Percentiles rank a stretch among this genome's conserved stretches.
phyloP scores from a whole-genome alignment of 495 filamentous ascomycete species.

The Bacidia rubella region DNA sequence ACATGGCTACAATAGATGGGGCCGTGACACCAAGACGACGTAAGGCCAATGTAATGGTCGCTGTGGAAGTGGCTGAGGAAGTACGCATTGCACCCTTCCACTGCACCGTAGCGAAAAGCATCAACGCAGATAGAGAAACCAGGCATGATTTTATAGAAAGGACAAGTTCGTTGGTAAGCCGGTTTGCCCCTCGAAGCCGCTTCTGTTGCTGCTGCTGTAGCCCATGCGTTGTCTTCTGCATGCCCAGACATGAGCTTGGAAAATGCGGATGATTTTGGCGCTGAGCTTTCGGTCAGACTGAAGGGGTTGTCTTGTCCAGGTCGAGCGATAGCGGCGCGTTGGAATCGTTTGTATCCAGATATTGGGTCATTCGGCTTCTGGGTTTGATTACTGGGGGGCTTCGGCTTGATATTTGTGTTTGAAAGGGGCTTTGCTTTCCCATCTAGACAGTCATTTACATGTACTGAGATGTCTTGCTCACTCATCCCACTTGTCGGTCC shows the following conservation, averaged over 20 bases:
- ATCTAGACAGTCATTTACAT: constrained; percentile 92
- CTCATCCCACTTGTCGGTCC: constrained; percentile 43
- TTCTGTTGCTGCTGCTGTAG: constrained; percentile 68
- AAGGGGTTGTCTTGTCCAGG: constrained; percentile 70
- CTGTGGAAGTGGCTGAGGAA: constrained; percentile 97
- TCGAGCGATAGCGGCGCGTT: constrained; percentile 53
- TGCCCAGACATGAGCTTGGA: constrained; percentile 83
- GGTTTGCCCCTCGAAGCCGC: constrained; percentile 71
- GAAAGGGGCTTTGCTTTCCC: constrained; percentile 49
- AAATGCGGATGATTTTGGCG: constrained; percentile 52
- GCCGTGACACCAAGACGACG: constrained; percentile 77
- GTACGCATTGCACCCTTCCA: constrained; percentile 85
- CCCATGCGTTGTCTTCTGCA: constrained; percentile 84
- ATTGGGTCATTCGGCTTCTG: constrained; percentile 18
- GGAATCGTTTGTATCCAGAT: constrained; percentile 39
- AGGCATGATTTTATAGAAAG: constrained; percentile 96
- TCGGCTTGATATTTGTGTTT: not conserved
- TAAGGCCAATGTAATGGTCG: constrained; percentile 91
- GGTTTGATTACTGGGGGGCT: constrained; percentile 17
- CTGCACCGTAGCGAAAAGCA: constrained; percentile 88
- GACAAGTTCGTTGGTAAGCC: constrained; percentile 78
- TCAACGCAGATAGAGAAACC: constrained; percentile 88
- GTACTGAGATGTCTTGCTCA: constrained; percentile 43
- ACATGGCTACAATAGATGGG: constrained; percentile 93
- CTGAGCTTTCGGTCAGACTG: constrained; percentile 28